Evolutionary conservation across 495 filamentous ascomycete genomes (phyloP), one percentile per base, ranked within the genome.

Genomic region (Daldinia concentrica): DNA sequence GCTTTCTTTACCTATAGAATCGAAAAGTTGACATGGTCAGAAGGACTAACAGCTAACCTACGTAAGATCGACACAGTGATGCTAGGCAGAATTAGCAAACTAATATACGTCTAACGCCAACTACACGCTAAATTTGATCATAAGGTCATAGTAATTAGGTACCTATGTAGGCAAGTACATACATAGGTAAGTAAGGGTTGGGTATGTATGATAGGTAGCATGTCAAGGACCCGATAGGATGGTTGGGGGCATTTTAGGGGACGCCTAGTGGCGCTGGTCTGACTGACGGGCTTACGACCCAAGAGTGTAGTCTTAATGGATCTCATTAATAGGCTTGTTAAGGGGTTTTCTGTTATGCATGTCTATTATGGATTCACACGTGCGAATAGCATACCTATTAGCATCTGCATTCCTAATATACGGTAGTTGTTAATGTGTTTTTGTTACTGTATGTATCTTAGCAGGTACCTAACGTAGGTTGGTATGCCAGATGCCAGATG

Each of bases 191-290:
- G 50, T n/a, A 27, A 24, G 5, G 19, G 27, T 48, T 64, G 22
- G 62, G 50, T 34, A 34, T 32, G n/a, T n/a, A n/a, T n/a, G 2
- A 43, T 17, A 27, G 26, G 26, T 19, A 12, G 15, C 64, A 58
- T 24, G 36, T 37, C 14, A 68, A 51, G n/a, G 56, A 62, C 68
- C 68, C 68, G 51, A 50, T 58, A 50, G 62, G 57, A 50, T 57
- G 68, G 68, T 62, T 65, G 37, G 43, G 45, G 67, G 54, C 26
- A 34, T 36, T 36, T 36, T 36, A 3, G 34, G 34, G 34, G 32
- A 34, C 32, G 32, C 32, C 32, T 34, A 12, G 32, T 34, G 9
- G 32, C 32, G 32, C 1, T 34, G 32, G 32, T 34, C 32, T 34
- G 32, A 12, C 32, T 34, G 32, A 34, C 7, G 29, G 32, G 9